phyloP scores from a whole-genome alignment of 2,329 filamentous ascomycete species.

The Aureobasidium leucospermi region DNA sequence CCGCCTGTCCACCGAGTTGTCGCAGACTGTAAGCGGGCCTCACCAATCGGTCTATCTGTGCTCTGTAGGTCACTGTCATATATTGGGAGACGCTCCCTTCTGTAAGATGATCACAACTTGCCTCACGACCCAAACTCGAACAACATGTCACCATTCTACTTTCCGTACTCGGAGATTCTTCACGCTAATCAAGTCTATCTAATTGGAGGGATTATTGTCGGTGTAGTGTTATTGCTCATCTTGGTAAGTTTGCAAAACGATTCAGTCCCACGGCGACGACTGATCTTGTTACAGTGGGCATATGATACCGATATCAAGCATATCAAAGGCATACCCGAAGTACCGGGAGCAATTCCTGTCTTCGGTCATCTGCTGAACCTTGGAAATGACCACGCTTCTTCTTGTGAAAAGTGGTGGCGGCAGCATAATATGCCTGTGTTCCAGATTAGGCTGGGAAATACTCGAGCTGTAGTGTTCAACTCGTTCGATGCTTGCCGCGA shows the following conservation, averaged over 20 bases:
- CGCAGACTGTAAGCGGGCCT: too few species aligned
- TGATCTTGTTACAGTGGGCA: not conserved
- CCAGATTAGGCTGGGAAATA: constrained; percentile 49
- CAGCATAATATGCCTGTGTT: constrained; percentile 42
- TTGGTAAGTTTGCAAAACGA: not conserved
- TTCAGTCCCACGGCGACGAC: not conserved
- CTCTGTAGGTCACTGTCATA: too few species aligned
- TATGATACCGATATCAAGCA: constrained; percentile 41
- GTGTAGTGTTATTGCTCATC: not conserved
- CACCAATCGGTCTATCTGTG: too few species aligned
- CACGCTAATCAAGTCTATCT: not conserved
- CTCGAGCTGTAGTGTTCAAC: constrained; percentile 46
- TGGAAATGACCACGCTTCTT: constrained; percentile 47
- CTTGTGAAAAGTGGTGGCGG: constrained; percentile 44
- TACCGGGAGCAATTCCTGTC: constrained; percentile 44
- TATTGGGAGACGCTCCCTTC: too few species aligned
- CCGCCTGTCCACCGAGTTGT: not conserved
- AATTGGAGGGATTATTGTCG: not conserved
- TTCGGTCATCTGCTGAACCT: constrained; percentile 45
- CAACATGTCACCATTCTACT: not conserved
- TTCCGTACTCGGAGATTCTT: not conserved
- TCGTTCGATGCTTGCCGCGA: constrained; percentile 46
- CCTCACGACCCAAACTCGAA: not conserved
- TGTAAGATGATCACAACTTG: too few species aligned
- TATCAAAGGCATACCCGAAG: constrained; percentile 43